phyloP scores from a whole-genome alignment of 352 stramenopile species.

The Pythium pyrilobum region DNA sequence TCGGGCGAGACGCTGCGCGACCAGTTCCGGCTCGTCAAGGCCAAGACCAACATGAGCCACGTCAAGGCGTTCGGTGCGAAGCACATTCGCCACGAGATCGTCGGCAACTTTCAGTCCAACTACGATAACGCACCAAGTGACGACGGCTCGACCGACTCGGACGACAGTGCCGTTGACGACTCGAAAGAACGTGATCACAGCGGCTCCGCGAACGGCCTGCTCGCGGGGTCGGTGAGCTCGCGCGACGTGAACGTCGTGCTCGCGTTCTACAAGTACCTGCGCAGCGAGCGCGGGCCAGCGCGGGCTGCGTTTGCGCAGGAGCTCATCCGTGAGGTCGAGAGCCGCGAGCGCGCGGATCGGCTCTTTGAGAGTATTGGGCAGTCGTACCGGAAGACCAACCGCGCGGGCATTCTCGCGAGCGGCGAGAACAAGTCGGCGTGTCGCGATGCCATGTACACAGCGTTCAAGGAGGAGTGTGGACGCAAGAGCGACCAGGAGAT shows the following conservation, averaged over 20 bases:
- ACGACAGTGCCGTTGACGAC: constrained; percentile 15
- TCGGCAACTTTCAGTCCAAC: constrained; percentile 80
- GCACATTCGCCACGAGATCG: constrained; percentile 61
- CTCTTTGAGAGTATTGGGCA: constrained; percentile 47
- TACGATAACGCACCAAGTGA: constrained; percentile 39
- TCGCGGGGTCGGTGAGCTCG: constrained; percentile 36
- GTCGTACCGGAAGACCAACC: background rate
- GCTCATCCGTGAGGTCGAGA: constrained; percentile 33
- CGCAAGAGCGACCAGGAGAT: background rate
- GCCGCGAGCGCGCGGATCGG: constrained; percentile 44
- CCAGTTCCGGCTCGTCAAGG: constrained; percentile 72
- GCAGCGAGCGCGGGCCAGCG: constrained; percentile 30
- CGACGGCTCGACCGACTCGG: constrained; percentile 1
- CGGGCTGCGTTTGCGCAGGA: constrained; percentile 34
- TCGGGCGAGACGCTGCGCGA: constrained; percentile 71
- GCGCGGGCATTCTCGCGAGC: background rate
- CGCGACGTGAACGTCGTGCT: constrained; percentile 72
- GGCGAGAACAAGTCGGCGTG: constrained; percentile 1
- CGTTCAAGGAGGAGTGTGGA: constrained; percentile 15
- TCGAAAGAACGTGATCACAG: constrained; percentile 1
- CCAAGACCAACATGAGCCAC: constrained; percentile 77
- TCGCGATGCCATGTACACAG: constrained; percentile 14
- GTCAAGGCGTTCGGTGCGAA: constrained; percentile 67
- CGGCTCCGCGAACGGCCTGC: background rate
- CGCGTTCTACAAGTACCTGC: constrained; percentile 76